A percentile compares a stretch with the other conserved stretches of the same genome.
phyloP scores from a whole-genome alignment of 805 yeast species.

The Ogataea dorogensis region DNA sequence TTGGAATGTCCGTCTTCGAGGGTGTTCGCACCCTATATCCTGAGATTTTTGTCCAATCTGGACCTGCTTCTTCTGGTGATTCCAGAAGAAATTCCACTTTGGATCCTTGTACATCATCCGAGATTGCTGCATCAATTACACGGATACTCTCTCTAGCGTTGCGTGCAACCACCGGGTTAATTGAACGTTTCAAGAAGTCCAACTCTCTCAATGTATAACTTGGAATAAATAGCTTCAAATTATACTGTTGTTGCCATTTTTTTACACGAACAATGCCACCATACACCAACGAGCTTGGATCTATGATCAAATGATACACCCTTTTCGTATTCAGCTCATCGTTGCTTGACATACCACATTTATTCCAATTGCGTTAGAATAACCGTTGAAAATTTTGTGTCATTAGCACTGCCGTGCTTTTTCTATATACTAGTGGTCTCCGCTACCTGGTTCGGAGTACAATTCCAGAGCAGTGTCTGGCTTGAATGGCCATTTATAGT shows the following conservation, averaged over 20 bases:
- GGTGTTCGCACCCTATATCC: conserved; percentile 48
- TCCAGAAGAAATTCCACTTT: conserved; percentile 37
- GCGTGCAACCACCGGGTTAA: conserved; percentile 51
- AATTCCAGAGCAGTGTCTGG: conserved; percentile 38
- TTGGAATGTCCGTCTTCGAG: conserved; percentile 35
- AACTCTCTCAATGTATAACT: conserved; percentile 57
- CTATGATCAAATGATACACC: conserved; percentile 48
- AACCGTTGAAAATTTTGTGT: conserved; percentile 9
- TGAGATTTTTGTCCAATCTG: conserved; percentile 48
- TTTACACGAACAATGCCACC: conserved; percentile 68
- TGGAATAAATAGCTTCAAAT: conserved; percentile 49
- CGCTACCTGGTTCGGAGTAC: conserved; percentile 12
- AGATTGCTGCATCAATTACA: conserved; percentile 48
- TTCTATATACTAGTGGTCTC: not conserved
- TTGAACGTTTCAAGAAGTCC: conserved; percentile 55
- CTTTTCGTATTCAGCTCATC: not conserved
- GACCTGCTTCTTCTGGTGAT: conserved; percentile 44
- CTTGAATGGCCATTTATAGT: conserved; percentile 82
- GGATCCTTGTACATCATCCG: conserved; percentile 7
- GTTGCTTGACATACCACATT: conserved; percentile 9
- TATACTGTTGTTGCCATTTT: conserved; percentile 51
- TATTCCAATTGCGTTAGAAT: conserved; percentile 1
- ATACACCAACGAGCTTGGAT: conserved; percentile 60
- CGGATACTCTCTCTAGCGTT: conserved; percentile 65
- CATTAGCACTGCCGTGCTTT: conserved; percentile 7